Evolutionary conservation across 2,329 filamentous ascomycete species (phyloP).

Genomic region (Immersiporthe knoxdaviesiana): DNA sequence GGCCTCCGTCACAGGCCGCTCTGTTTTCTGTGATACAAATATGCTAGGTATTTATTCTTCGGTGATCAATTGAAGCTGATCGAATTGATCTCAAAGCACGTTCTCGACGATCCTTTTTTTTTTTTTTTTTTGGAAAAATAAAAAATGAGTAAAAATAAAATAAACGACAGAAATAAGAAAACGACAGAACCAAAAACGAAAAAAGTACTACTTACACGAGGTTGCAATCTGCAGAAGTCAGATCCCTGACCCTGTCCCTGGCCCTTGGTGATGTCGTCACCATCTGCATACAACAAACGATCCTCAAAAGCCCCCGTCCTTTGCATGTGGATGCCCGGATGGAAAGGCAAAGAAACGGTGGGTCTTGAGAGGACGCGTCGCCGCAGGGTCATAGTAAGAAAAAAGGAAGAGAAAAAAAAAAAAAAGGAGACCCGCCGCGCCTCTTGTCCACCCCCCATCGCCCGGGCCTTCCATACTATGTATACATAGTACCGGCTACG

Average conservation of each 20-base stretch:
- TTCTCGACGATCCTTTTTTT: too few species aligned
- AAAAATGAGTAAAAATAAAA: not conserved
- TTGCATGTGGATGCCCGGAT: constrained; percentile 1
- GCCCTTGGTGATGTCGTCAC: not conserved
- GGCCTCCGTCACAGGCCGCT: not conserved
- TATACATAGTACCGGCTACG: not conserved
- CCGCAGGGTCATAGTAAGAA: not conserved
- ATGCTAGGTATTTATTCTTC: not conserved
- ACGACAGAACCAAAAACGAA: not conserved
- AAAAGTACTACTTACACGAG: constrained; percentile 1
- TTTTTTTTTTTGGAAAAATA: too few species aligned
- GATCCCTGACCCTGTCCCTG: not conserved
- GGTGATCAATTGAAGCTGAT: not conserved
- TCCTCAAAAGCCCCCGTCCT: not conserved
- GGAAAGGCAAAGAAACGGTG: not conserved
- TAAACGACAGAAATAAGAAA: too few species aligned
- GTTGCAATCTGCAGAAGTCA: not conserved
- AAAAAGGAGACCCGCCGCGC: not conserved
- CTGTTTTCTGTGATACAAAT: too few species aligned
- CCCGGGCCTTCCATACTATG: not conserved
- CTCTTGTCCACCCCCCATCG: not conserved
- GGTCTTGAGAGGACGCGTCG: not conserved
- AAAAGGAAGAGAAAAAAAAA: not conserved
- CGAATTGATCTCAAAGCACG: not conserved
- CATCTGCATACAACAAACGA: not conserved